Evolutionary conservation across 208 protist species (phyloP).

Genomic region (Herpetomonas samuelpessoai): DNA sequence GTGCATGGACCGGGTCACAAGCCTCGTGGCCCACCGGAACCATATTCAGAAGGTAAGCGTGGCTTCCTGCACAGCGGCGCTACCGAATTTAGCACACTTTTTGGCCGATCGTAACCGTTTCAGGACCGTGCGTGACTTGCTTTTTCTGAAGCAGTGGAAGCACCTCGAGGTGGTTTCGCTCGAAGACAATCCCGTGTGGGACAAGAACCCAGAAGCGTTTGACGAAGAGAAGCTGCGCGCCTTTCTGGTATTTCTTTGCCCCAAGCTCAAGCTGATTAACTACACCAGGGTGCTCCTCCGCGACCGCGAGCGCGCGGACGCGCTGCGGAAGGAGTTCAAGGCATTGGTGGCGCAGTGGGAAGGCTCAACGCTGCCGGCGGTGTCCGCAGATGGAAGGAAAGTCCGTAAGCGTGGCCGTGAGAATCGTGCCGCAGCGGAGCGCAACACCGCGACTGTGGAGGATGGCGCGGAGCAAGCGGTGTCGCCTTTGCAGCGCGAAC

Average conservation of each 20-base stretch:
- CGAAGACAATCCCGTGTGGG: constrained; percentile 65
- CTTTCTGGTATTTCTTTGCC: constrained; percentile 81
- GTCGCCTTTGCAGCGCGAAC: too few species aligned
- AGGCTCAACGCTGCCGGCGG: background rate
- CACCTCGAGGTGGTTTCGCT: constrained; percentile 71
- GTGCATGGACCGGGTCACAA: constrained; percentile 55
- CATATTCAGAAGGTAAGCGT: constrained; percentile 76
- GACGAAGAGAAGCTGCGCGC: constrained; percentile 51
- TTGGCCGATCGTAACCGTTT: constrained; percentile 77
- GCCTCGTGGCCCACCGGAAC: constrained; percentile 79
- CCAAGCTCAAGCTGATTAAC: constrained; percentile 79
- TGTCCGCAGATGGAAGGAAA: constrained; percentile 36
- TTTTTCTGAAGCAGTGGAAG: constrained; percentile 72
- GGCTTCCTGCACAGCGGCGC: constrained; percentile 55
- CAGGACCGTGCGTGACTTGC: constrained; percentile 39
- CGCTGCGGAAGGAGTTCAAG: constrained; percentile 38
- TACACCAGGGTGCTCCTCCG: constrained; percentile 72
- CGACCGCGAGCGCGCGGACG: constrained; percentile 31
- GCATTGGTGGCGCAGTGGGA: constrained; percentile 33
- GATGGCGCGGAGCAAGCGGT: background rate
- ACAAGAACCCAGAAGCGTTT: constrained; percentile 35
- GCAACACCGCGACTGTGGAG: background rate
- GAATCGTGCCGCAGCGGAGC: constrained; percentile 10
- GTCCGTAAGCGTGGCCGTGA: constrained; percentile 75
- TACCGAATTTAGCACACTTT: constrained; percentile 75